Base-by-base conservation (phyloP, 2,329 filamentous ascomycete genomes). In the Scytalidium lignicola region DNA sequence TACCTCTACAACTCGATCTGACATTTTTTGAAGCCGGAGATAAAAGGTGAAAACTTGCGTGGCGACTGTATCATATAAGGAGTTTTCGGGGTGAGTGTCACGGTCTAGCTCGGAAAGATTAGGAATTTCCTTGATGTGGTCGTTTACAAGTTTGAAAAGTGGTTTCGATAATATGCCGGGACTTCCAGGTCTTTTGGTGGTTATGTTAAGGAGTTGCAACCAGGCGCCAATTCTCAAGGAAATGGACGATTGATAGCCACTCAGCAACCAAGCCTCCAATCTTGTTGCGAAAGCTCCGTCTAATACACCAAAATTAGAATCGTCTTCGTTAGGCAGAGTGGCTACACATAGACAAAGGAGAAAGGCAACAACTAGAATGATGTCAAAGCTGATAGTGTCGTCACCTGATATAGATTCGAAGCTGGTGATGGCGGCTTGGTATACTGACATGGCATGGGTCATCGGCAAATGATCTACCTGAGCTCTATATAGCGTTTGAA, bases 11-110 rank as follows among this genome's bases (percentile, higher is more conserved):
- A 59, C 50, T 26, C 55, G 41, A 6, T 49, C 48, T 1, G 58
- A 61, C 2, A 61, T 28, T 7, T 46, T 47, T 46, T 61, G 57
- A 6, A 61, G 53, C 5, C 29, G 47, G 29, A 51, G 51, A 46
- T 61, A 61, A 39, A 58, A 58, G 3, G 49, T 47, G 32, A 57
- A 58, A 2, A 58, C 26, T 1, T 56, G 53, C 5, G 37, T 46
- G 23, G 48, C 46, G n/a, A 58, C 42, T 13, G 49, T 40, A 15
- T 60, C 53, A 40, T 57, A 51, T 15, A 60, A 22, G 19, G 51
- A 46, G 32, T 46, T 41, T 41, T 19, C 44, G 20, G 44, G 28
- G 40, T 44, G 19, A 21, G 23, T 23, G 7, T 44, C 42, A 18
- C 42, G 23, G 42, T 44, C 42, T 18, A 44, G 21, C 23, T 23